phyloP scores from a whole-genome alignment of 768 basidiomycete genomes.

The Termitomyces sp. region DNA sequence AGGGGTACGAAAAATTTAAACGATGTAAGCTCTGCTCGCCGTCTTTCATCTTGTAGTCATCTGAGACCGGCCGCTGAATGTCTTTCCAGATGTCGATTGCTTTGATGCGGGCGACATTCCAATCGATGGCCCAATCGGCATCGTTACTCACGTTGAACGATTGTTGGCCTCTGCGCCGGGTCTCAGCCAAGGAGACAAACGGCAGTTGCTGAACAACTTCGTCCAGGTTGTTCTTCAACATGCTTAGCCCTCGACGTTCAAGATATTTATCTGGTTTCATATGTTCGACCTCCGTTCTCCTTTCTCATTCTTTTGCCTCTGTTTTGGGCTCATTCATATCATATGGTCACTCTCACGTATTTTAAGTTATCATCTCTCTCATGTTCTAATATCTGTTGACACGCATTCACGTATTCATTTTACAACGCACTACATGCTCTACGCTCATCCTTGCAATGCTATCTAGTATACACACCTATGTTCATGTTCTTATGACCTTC shows the following conservation, averaged over 20 bases:
- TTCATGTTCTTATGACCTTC: conserved; percentile 8
- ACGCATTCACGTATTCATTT: conserved; percentile 1
- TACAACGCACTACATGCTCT: neutral
- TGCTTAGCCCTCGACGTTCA: conserved; percentile 20
- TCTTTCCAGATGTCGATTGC: conserved; percentile 54
- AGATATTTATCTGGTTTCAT: neutral
- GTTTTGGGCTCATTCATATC: conserved; percentile 1
- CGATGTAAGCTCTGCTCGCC: conserved; percentile 44
- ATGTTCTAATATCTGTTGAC: neutral
- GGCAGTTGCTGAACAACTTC: conserved; percentile 53
- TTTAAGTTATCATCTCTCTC: conserved; percentile 9
- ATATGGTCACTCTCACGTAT: conserved; percentile 1
- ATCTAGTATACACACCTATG: conserved; percentile 3
- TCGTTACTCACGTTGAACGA: conserved; percentile 57
- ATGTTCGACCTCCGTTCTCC: neutral
- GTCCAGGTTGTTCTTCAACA: conserved; percentile 52
- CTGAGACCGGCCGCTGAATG: conserved; percentile 9
- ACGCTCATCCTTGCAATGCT: conserved; percentile 9
- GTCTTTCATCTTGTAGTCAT: conserved; percentile 2
- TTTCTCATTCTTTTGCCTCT: conserved; percentile 2
- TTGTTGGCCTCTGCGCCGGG: conserved; percentile 47
- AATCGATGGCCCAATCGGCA: conserved; percentile 67
- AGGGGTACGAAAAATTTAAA: conserved; percentile 48
- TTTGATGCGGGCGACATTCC: conserved; percentile 73
- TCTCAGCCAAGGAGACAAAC: conserved; percentile 41